Percentiles rank a stretch among this genome's conserved stretches.
Evolutionary conservation across 805 yeast species (phyloP).

Genomic region (Metschnikowia peoriensis): DNA sequence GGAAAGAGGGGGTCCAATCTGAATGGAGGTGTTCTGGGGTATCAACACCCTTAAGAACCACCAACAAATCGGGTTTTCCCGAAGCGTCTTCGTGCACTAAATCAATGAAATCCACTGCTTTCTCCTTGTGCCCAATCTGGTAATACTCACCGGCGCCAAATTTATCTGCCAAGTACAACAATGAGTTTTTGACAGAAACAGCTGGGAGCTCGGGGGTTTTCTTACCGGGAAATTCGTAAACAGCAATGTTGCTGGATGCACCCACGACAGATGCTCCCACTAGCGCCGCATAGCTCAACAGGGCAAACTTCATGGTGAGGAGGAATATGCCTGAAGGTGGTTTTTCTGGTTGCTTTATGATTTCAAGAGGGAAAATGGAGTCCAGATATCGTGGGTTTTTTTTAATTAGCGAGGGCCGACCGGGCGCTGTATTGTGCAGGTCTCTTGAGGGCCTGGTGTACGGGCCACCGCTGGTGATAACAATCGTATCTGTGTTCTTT

Average conservation of each 20-base stretch:
- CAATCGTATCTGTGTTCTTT: neutral
- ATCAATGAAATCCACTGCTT: slow-evolving; percentile 28
- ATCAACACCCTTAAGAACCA: slow-evolving; percentile 44
- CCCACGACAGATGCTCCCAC: slow-evolving; percentile 13
- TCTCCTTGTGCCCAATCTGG: slow-evolving; percentile 27
- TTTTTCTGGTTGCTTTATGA: neutral
- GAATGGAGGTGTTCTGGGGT: slow-evolving; percentile 29
- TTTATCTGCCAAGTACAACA: slow-evolving; percentile 45
- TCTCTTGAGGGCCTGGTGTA: neutral
- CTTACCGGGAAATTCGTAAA: slow-evolving; percentile 14
- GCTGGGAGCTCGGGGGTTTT: slow-evolving; percentile 3
- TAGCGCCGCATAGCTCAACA: slow-evolving; percentile 14
- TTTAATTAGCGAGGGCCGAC: neutral
- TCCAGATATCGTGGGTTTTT: neutral
- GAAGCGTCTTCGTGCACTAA: slow-evolving; percentile 12
- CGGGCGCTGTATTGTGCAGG: neutral
- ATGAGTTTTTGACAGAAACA: slow-evolving; percentile 29
- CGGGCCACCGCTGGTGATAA: neutral
- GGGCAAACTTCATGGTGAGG: slow-evolving; percentile 17
- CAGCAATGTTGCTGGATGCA: slow-evolving; percentile 18
- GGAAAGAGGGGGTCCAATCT: slow-evolving; percentile 21
- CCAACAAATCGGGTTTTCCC: slow-evolving; percentile 31
- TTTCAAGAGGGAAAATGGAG: neutral
- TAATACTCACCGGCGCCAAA: slow-evolving; percentile 40
- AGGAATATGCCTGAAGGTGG: neutral